A percentile compares a stretch with the other conserved stretches of the same genome.
phyloP scores from a whole-genome alignment of 2,329 filamentous ascomycete genomes.

The Chlorencoelia australis region DNA sequence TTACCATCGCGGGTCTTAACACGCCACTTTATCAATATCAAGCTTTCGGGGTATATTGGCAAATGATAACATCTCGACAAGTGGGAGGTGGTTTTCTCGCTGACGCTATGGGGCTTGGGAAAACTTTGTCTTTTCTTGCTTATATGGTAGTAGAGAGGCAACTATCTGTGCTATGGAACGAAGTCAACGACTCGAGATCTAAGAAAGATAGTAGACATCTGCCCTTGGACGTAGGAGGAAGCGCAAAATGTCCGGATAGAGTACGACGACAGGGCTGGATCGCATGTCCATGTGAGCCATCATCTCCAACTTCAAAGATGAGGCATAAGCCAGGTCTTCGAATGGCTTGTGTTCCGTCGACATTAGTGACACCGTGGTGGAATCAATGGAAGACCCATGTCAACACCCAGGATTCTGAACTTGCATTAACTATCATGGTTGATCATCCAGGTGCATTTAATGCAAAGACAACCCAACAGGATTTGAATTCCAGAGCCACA shows the following conservation, averaged over 20 bases:
- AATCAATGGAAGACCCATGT: constrained; percentile 14
- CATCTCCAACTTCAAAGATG: constrained; percentile 7
- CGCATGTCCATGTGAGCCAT: constrained; percentile 12
- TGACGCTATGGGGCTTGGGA: constrained; percentile 49
- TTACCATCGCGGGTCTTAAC: constrained; percentile 13
- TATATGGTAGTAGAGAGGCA: constrained; percentile 28
- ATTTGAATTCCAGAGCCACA: no score
- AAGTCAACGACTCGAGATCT: constrained; percentile 5
- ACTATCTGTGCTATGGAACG: constrained; percentile 9
- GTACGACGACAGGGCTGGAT: constrained; percentile 10
- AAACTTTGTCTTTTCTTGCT: constrained; percentile 38
- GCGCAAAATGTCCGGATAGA: constrained; percentile 7
- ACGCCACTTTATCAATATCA: constrained; percentile 17
- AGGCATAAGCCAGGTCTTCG: constrained; percentile 11
- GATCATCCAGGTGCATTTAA: no score
- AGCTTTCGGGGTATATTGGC: constrained; percentile 16
- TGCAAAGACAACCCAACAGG: no score
- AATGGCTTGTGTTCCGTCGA: constrained; percentile 13
- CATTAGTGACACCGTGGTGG: constrained; percentile 12
- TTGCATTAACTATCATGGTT: no score
- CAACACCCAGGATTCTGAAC: no score
- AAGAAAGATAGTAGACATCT: constrained; percentile 6
- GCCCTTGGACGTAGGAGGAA: background rate
- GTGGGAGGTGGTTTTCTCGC: constrained; percentile 50
- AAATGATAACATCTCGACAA: constrained; percentile 29